Percentiles rank a stretch among this genome's conserved stretches.
Conservation (phyloP, 2,329 filamentous ascomycete species). For the Neonectria magnoliae region DNA sequence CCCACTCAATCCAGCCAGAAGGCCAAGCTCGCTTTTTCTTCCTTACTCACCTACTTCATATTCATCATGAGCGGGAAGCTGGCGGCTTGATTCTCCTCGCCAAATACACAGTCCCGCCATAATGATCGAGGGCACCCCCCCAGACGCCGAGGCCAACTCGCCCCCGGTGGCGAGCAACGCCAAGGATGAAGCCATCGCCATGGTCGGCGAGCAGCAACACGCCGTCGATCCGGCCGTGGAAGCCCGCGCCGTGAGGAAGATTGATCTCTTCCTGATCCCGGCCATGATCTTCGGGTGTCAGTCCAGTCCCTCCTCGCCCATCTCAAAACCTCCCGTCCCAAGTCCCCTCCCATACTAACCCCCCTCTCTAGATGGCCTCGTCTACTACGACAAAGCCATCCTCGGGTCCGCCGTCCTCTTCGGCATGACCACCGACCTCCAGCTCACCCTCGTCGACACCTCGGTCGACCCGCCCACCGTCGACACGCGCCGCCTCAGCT, state of each 20-base stretch:
- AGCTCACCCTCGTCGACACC: conserved; percentile 62
- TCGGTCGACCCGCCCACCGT: conserved; percentile 61
- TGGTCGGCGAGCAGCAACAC: conserved; percentile 67
- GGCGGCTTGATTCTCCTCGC: neutral
- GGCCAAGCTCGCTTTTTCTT: conserved; percentile 1
- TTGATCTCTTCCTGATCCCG: conserved; percentile 74
- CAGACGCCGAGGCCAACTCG: conserved; percentile 17
- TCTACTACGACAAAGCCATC: conserved; percentile 70
- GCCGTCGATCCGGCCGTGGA: conserved; percentile 64
- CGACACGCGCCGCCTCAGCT: conserved; percentile 75
- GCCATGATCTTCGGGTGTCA: conserved; percentile 68
- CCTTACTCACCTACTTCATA: neutral
- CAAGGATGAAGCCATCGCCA: conserved; percentile 54
- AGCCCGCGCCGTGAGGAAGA: conserved; percentile 70
- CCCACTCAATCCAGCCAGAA: neutral
- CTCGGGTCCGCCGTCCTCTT: conserved; percentile 78
- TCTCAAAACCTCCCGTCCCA: no score
- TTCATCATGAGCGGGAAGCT: neutral
- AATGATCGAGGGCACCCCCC: neutral
- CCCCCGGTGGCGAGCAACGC: conserved; percentile 10
- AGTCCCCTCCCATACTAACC: neutral
- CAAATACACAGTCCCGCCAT: neutral
- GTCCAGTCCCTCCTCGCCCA: conserved; percentile 29
- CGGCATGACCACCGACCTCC: conserved; percentile 77
- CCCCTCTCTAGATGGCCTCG: conserved; percentile 53